Conservation (phyloP, 345 rosid species). For the Gossypium raimondii region DNA sequence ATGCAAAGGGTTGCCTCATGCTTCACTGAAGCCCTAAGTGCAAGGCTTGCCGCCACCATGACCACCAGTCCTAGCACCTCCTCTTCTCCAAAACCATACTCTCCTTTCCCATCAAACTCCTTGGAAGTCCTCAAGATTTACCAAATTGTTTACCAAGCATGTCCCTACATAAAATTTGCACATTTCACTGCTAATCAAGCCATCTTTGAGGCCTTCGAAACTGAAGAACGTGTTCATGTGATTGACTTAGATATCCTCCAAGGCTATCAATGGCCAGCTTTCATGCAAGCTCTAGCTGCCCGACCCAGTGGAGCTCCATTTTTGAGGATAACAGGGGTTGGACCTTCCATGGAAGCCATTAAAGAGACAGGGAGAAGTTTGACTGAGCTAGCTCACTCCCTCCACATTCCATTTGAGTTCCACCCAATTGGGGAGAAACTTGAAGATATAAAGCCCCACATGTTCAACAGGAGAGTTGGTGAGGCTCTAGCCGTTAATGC, state of each 20-base stretch:
- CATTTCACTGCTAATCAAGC: conserved; percentile 76
- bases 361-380: conserved; percentile 60
- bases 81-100: conserved; percentile 27
- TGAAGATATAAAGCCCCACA: conserved; percentile 53
- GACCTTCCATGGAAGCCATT: conserved; percentile 34
- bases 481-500: conserved; percentile 64
- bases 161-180: conserved; percentile 63
- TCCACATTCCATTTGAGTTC: conserved; percentile 60
- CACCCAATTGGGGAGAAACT: conserved; percentile 56
- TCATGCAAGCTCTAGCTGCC: conserved; percentile 72
- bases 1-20: conserved; percentile 69
- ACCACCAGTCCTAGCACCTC: conserved; percentile 31
- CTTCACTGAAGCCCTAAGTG: conserved; percentile 60
- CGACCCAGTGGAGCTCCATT: conserved; percentile 54
- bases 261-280: conserved; percentile 79
- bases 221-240: conserved; percentile 68
- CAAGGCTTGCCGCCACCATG: conserved; percentile 48
- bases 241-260: conserved; percentile 66
- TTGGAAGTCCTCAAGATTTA: conserved; percentile 52
- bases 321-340: conserved; percentile 59
- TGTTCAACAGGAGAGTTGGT: conserved; percentile 60
- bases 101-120: conserved; percentile 47
- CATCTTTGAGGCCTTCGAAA: conserved; percentile 63
- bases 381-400: conserved; percentile 55
- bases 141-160: conserved; percentile 65